These are phyloP conservation scores for Cardiosporidium cionae DNA, from an alignment of 169 alveolate genomes.

Conservation along the genomic window DNA sequence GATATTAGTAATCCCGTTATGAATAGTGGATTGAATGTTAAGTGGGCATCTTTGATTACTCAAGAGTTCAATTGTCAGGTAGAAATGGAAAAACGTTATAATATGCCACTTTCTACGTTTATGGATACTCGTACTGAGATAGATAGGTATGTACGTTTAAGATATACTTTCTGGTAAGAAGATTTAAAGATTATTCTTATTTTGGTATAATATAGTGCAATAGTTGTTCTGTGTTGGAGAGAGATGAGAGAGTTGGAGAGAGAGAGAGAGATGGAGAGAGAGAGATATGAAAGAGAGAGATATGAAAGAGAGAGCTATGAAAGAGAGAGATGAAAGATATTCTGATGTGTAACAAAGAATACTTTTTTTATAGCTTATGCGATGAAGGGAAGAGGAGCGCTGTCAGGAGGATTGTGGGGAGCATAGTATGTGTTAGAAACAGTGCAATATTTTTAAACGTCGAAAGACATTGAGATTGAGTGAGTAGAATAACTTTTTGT, in stretches of 20 bases:
- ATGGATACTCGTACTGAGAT: conserved; percentile 37
- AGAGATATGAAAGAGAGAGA: no score
- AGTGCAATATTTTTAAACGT: no score
- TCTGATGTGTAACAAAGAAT: background rate
- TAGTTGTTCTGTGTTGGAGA: background rate
- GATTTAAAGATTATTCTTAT: background rate
- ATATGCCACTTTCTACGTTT: conserved; percentile 29
- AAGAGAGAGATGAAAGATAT: background rate
- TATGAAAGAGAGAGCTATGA: no score
- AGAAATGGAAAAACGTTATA: conserved; percentile 28
- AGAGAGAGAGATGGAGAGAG: no score
- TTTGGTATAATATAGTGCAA: background rate
- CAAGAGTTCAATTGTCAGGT: conserved; percentile 39
- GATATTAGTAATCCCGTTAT: conserved; percentile 33
- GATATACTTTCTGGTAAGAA: background rate
- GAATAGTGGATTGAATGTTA: conserved; percentile 20
- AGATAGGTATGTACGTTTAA: conserved; percentile 8
- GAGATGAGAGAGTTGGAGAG: no score
- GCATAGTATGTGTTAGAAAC: no score
- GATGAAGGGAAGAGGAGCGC: no score
- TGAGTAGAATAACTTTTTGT: no score
- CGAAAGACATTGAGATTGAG: no score
- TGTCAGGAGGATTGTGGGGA: no score
- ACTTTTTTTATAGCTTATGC: background rate
- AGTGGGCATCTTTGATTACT: conserved; percentile 33